Evolutionary conservation across 768 basidiomycete genomes (phyloP), one percentile per base, ranked within the genome.

Genomic region (Plicaturopsis crispa): DNA sequence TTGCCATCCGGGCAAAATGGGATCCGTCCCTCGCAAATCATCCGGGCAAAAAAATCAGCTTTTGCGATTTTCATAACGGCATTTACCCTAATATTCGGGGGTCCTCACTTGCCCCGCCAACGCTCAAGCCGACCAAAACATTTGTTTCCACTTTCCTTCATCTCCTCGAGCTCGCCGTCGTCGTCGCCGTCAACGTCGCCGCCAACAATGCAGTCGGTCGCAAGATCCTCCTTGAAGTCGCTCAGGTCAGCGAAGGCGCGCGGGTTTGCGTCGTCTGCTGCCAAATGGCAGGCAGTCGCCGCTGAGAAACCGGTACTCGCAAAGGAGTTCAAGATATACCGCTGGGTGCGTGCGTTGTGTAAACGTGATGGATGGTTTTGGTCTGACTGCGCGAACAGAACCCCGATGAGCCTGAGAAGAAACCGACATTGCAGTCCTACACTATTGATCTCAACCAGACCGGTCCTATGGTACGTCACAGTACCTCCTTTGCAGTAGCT

Each of bases 261-360:
- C 26, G 14, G 10, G 10, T 28, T 28, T 14, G 26, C 14, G 8
- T 28, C 26, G 26, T 28, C 26, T 8, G 26, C 26, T 8, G 8
- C 26, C 26, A 28, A 14, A 28, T 28, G 26, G 26, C 26, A 28
- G 26, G 26, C 73, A 17, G 71, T 75, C 3, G 76, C 80, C 0
- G 58, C 63, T 2, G 67, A 81, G 65, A 86, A 85, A 59, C 76
- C 79, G 0, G 75, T 75, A 13, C 55, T 84, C 49, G 68, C 82
- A 52, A 98, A 98, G 69, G 84, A 92, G 62, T 97, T 99, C 73
- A 88, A 93, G 73, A 92, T 99, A 48, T 99, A 99, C 68, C 87
- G 96, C 59, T 99, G 96, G 91, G 89, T 89, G 41, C 44, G 78
- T 68, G 17, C 19, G 35, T 42, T 41, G 35, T 24, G 13, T 21